A percentile compares a stretch with the other conserved stretches of the same genome.
Conservation (phyloP, 2,329 filamentous ascomycete genomes). For the Ophiosphaerella narmari region DNA sequence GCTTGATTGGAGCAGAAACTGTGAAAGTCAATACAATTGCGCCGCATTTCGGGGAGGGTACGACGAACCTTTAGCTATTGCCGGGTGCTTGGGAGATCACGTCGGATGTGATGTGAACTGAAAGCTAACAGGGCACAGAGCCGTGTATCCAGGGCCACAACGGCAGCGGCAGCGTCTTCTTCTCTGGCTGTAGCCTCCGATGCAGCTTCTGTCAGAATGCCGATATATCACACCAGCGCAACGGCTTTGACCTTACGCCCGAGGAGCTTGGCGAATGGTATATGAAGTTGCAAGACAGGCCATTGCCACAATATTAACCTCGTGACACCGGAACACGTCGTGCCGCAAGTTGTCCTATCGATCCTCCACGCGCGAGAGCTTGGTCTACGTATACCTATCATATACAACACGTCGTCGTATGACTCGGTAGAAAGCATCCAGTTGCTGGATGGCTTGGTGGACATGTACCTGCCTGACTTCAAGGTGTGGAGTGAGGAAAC, state of each 20-base stretch:
- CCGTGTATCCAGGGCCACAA: slow-evolving; percentile 82
- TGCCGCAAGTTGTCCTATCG: slow-evolving; percentile 78
- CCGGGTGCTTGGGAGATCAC: background rate
- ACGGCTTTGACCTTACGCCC: slow-evolving; percentile 77
- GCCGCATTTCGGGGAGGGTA: slow-evolving; percentile 76
- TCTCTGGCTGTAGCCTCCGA: slow-evolving; percentile 74
- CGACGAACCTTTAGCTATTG: background rate
- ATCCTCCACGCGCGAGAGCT: slow-evolving; percentile 74
- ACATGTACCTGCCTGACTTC: slow-evolving; percentile 89
- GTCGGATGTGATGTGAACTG: slow-evolving; percentile 35
- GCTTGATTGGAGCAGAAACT: slow-evolving; percentile 72
- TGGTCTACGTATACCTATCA: slow-evolving; percentile 72
- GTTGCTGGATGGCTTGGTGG: slow-evolving; percentile 77
- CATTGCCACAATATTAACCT: slow-evolving; percentile 89
- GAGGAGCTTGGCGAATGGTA: slow-evolving; percentile 83
- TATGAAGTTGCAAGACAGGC: slow-evolving; percentile 79
- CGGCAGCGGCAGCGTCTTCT: slow-evolving; percentile 80
- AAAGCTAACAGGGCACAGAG: slow-evolving; percentile 51
- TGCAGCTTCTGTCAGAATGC: slow-evolving; percentile 66
- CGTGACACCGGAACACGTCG: slow-evolving; percentile 84
- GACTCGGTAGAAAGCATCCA: slow-evolving; percentile 74
- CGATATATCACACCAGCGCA: slow-evolving; percentile 81
- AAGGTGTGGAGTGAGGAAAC: slow-evolving; percentile 75
- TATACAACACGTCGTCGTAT: slow-evolving; percentile 85
- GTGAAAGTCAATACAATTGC: slow-evolving; percentile 84